Base-by-base conservation (phyloP, 208 protist genomes). In the Lotmaria passim region DNA sequence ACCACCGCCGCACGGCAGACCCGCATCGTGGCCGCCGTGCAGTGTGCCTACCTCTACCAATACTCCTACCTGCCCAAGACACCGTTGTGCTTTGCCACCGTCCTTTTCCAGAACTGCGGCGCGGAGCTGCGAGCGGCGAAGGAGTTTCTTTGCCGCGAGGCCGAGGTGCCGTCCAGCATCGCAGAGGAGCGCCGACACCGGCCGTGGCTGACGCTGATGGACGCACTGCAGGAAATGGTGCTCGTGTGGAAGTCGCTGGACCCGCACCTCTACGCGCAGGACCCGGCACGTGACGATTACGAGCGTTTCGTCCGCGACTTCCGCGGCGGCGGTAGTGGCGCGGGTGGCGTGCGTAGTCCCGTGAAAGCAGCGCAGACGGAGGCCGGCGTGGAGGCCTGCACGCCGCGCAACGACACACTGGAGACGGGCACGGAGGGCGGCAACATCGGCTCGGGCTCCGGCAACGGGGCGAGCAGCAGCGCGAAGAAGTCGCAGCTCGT, bases 41-140 rank as follows among this genome's bases (percentile, higher is more conserved):
- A 88, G 43, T 85, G 82, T 60, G 90, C 75, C 14, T 91, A 95
- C 72, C 57, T 89, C 26, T 95, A 93, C 72, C 81, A 86, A 69
- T 93, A 83, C 66, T 69, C 63, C 31, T 95, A 95, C 77, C 60
- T 95, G 34, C 78, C 68, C 38, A 71, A 78, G 64, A 93, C 73
- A 26, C 90, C 90, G 12, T 78, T 83, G 57, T 63, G 75, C 65
- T 83, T 94, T 43, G 81, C 89, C 26, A 66, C 82, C 14, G 55
- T 47, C 33, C 47, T 87, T 19, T 69, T 91, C 19, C 53, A 65
- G 19, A 72, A 53, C 33, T 76, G 78, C 68, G 62, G 59, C 30
- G 36, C 43, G 43, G 52, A 78, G 47, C 39, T 93, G 15, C 46
- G 43, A 8, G 72, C 63, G 48, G 79, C 82, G 56, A 79, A 73